Evolutionary conservation across 164 flowering plant genomes (phyloP), one percentile per base, ranked within the genome.

Genomic region (Vitis cinerea): DNA sequence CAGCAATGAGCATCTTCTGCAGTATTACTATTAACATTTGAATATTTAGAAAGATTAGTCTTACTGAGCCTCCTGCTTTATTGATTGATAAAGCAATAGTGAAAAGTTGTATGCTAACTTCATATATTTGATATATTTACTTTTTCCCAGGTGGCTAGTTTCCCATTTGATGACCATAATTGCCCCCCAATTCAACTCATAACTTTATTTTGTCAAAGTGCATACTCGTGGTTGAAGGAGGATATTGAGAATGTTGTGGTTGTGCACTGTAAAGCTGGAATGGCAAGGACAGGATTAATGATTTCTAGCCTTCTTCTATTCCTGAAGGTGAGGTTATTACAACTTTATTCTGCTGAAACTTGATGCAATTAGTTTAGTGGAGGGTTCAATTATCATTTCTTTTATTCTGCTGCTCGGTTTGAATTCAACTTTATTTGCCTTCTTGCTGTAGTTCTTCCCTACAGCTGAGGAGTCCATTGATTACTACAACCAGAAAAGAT

Each of bases 381-480:
- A 11, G 8, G 0, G 4, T 49, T 55, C 47, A n/a, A 19, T 12
- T 14, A 29, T 47, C 9, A 17, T 10, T 53, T 9, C 13, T 53
- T 13, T 56, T n/a, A 9, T 53, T 14, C 27, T 63, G 14, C 27
- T 44, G 67, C 29, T 31, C 12, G 47, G 10, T 56, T 58, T 62
- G 7, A 37, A 37, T 61, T 10, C 11, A 13, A 29, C 48, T 17
- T 0, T 65, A 9, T 61, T 52, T 67, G 50, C 47, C 47, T 30
- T 75, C 16, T 65, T 10, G 57, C 30, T 85, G 72, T 85, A 95
- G 99, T 95, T 95, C 83, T 95, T 90, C 75, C 97, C 97, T 54
- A 93, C 99, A 57, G 98, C 99, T 53, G 98, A 95, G 87, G 99
- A 95, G 81, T 95, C 98, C 0, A 95, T 95, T 59, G 96, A 91